phyloP scores from a whole-genome alignment of 2,329 filamentous ascomycete genomes.

The Elsinoe arachidis region DNA sequence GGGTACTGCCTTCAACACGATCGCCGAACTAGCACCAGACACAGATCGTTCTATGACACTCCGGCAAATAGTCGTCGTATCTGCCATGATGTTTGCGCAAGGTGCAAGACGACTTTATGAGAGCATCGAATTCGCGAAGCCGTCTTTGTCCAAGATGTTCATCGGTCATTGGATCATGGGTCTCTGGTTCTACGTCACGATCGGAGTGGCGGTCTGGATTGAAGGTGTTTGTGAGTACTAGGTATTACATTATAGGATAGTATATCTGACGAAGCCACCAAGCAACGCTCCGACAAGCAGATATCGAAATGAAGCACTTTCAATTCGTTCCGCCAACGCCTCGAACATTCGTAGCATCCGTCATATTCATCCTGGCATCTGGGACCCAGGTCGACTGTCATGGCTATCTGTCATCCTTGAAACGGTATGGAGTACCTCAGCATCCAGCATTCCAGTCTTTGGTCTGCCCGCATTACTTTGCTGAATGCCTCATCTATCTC shows the following conservation, averaged over 20 bases:
- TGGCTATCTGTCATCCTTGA: slow-evolving; percentile 37
- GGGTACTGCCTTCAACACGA: slow-evolving; percentile 45
- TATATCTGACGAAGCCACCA: slow-evolving; percentile 11
- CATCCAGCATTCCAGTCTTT: slow-evolving; percentile 63
- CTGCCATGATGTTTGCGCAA: slow-evolving; percentile 67
- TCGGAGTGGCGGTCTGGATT: slow-evolving; percentile 72
- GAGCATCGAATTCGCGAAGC: slow-evolving; percentile 54
- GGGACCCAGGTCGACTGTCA: slow-evolving; percentile 59
- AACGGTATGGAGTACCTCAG: slow-evolving; percentile 72
- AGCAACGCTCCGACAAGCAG: slow-evolving; percentile 29
- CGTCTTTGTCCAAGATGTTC: slow-evolving; percentile 73
- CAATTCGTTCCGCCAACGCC: slow-evolving; percentile 35
- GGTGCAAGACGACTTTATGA: slow-evolving; percentile 69
- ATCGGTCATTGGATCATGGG: slow-evolving; percentile 75
- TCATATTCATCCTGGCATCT: slow-evolving; percentile 61
- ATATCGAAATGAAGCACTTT: slow-evolving; percentile 29
- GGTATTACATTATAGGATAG: background rate
- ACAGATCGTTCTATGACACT: slow-evolving; percentile 44
- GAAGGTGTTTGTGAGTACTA: slow-evolving; percentile 59
- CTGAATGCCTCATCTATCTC: slow-evolving; percentile 76
- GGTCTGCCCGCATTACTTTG: slow-evolving; percentile 84
- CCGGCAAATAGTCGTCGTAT: slow-evolving; percentile 56
- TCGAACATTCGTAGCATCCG: slow-evolving; percentile 48
- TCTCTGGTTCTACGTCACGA: slow-evolving; percentile 64
- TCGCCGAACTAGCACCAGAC: slow-evolving; percentile 29